Percentiles rank a stretch among this genome's conserved stretches.
These are phyloP conservation scores for Exophiala spinifera DNA, from an alignment of 2,329 filamentous ascomycete genomes.

Conservation along the genomic window DNA sequence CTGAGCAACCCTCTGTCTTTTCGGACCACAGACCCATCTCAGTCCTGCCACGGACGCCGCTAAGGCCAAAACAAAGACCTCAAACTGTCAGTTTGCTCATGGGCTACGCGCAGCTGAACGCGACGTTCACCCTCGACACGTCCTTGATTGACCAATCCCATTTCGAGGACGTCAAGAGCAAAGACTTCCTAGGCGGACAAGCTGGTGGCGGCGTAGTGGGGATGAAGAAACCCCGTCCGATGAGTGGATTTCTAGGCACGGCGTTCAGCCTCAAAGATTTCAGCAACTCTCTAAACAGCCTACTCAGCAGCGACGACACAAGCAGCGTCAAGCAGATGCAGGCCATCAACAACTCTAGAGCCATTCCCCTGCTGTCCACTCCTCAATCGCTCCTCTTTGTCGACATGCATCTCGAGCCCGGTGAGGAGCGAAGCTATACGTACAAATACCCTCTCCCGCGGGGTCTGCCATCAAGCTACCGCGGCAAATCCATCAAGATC, in stretches of 20 bases:
- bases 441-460: slow-evolving; percentile 83
- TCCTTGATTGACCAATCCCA: slow-evolving; percentile 84
- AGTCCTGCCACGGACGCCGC: slow-evolving; percentile 49
- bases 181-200: slow-evolving; percentile 83
- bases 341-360: slow-evolving; percentile 77
- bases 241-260: slow-evolving; percentile 70
- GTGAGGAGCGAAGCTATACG: slow-evolving; percentile 81
- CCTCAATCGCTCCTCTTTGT: slow-evolving; percentile 96
- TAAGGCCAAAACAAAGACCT: slow-evolving; percentile 36
- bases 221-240: slow-evolving; percentile 66
- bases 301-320: slow-evolving; percentile 81
- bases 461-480: slow-evolving; percentile 86
- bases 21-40: slow-evolving; percentile 29
- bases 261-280: slow-evolving; percentile 83
- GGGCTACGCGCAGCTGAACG: slow-evolving; percentile 93
- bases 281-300: slow-evolving; percentile 79
- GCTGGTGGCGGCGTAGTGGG: slow-evolving; percentile 79
- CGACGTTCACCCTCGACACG: slow-evolving; percentile 86
- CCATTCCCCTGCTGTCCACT: slow-evolving; percentile 87
- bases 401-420: slow-evolving; percentile 79
- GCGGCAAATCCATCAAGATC: slow-evolving; percentile 89
- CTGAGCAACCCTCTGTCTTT: slow-evolving; percentile 66
- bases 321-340: slow-evolving; percentile 97
- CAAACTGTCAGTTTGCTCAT: slow-evolving; percentile 84
- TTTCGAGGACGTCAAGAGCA: slow-evolving; percentile 94